phyloP scores from a whole-genome alignment of 345 rosid genomes.

The Citrus maxima region DNA sequence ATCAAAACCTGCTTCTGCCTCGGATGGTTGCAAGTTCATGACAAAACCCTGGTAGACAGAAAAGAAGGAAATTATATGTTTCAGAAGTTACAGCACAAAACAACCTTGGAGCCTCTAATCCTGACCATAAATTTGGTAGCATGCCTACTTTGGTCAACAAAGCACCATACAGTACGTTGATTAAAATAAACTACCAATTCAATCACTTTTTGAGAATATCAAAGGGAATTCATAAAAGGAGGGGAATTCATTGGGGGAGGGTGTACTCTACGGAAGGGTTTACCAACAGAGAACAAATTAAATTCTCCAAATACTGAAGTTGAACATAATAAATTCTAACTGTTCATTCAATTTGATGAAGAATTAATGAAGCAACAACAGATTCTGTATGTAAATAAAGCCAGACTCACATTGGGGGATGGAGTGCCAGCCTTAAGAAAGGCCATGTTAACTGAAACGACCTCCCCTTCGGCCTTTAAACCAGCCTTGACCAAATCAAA shows the following conservation, averaged over 20 bases:
- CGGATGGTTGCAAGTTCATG: constrained; percentile 97
- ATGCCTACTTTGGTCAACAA: too few species aligned
- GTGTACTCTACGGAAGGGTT: neutral
- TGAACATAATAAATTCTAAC: neutral
- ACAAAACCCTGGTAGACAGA: constrained; percentile 66
- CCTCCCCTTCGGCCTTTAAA: constrained; percentile 79
- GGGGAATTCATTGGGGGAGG: too few species aligned
- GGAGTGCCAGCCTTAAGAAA: constrained; percentile 94
- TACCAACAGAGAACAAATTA: neutral
- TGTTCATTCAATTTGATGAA: neutral
- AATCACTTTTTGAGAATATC: too few species aligned
- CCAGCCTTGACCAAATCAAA: constrained; percentile 89
- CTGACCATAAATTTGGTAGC: too few species aligned
- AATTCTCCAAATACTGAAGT: neutral
- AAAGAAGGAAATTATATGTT: constrained; percentile 10
- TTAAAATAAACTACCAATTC: too few species aligned
- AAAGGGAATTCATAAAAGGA: neutral
- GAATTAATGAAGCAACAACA: too few species aligned
- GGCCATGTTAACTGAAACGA: constrained; percentile 73
- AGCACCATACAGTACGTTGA: too few species aligned
- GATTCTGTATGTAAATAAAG: too few species aligned
- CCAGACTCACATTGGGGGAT: constrained; percentile 72
- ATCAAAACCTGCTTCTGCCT: constrained; percentile 97
- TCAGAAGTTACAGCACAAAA: neutral
- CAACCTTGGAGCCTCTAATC: too few species aligned